These are phyloP conservation scores for Nicotiana knightiana DNA, from an alignment of 257 asterid genomes.

Conservation along the genomic window DNA sequence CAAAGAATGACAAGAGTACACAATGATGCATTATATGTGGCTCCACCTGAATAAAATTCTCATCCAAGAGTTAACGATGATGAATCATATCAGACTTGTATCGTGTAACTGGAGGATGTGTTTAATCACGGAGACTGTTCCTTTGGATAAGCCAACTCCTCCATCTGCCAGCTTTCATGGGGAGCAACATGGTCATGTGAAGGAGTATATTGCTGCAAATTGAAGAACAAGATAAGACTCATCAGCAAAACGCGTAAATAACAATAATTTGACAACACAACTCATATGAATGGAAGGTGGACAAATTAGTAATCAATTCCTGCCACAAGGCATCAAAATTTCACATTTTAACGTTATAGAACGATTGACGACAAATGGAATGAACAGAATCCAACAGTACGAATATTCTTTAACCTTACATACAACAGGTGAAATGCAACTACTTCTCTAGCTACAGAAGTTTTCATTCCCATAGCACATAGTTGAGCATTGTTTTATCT, in stretches of 20 bases:
- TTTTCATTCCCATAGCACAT: neutral
- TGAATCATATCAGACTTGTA: constrained; percentile 34
- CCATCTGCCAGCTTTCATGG: constrained; percentile 92
- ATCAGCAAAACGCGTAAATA: neutral
- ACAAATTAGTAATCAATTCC: neutral
- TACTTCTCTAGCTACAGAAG: neutral
- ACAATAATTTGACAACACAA: neutral
- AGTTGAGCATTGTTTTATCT: neutral
- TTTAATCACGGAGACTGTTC: constrained; percentile 32
- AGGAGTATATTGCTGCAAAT: constrained; percentile 57
- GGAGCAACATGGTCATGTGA: constrained; percentile 71
- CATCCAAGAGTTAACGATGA: constrained; percentile 21
- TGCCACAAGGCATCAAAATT: neutral
- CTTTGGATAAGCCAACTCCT: constrained; percentile 54
- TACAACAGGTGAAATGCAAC: neutral
- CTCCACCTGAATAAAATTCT: constrained; percentile 24
- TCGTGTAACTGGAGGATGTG: constrained; percentile 32
- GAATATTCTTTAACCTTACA: neutral
- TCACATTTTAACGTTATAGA: neutral
- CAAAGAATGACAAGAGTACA: constrained; percentile 30
- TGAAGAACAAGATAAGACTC: constrained; percentile 8
- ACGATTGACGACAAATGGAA: neutral
- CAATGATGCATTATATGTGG: constrained; percentile 23
- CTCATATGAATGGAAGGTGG: neutral
- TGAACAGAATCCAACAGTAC: neutral